Conservation (phyloP, 306 rosid species). For the Morella rubra region DNA sequence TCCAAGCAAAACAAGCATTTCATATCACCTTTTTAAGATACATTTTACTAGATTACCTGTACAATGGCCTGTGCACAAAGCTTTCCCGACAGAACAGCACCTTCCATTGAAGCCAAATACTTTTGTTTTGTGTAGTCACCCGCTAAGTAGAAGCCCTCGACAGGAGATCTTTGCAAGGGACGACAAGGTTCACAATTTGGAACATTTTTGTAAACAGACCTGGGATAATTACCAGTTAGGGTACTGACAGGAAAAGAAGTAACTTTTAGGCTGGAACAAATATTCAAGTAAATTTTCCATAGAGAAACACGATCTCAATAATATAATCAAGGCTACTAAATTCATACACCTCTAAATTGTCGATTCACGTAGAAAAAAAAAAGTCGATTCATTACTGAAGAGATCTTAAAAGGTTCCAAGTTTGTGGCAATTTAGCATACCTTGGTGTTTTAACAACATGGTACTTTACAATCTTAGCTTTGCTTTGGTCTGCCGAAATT, state of each 20-base stretch:
- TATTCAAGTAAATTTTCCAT: too few relatives aligned
- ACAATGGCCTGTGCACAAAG: conserved; percentile 93
- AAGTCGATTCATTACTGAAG: conserved; percentile 1
- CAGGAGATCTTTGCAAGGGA: conserved; percentile 85
- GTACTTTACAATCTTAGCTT: conserved; percentile 91
- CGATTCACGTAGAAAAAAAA: background rate
- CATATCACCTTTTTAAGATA: too few relatives aligned
- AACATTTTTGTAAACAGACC: conserved; percentile 92
- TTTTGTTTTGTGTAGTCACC: conserved; percentile 97
- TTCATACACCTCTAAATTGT: too few relatives aligned
- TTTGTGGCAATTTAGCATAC: conserved; percentile 37
- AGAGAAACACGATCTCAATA: background rate
- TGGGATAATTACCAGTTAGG: conserved; percentile 31
- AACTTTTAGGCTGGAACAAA: background rate
- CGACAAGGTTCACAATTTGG: conserved; percentile 94
- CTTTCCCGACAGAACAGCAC: conserved; percentile 96
- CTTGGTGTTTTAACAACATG: conserved; percentile 96
- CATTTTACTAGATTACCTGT: conserved; percentile 64
- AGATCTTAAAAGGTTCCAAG: conserved; percentile 17
- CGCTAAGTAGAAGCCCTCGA: conserved; percentile 91
- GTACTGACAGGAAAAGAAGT: conserved; percentile 19
- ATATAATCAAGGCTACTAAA: background rate
- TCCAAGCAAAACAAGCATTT: background rate
- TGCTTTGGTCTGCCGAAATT: conserved; percentile 89
- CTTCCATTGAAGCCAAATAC: conserved; percentile 99